Base-by-base conservation (phyloP, 352 stramenopile genomes). In the Thraustochytrium sp. region DNA sequence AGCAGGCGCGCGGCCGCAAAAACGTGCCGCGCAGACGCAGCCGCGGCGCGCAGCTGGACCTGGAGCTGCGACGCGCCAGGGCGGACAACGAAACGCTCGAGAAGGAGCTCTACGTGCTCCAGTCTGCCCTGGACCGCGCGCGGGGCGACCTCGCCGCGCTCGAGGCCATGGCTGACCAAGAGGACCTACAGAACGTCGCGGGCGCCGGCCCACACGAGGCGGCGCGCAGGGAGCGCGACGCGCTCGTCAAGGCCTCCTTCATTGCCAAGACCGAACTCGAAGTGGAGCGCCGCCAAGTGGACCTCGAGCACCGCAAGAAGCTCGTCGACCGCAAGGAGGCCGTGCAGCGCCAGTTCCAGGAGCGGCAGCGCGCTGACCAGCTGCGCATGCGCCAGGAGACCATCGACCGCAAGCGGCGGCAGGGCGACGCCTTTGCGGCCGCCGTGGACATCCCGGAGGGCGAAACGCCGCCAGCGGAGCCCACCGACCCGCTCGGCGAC, bases 361-460 rank as follows among this genome's bases (percentile, higher is more conserved):
- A 82, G 42, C 51, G 49, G 5, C 74, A 77, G 56, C 37, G 21
- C 8, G 11, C 78, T 31, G 74, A 82, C 74, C 74, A 82, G 54
- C 26, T 73, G 23, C 74, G 74, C 21, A 37, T 82, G 23, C 49
- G 74, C n/a, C 18, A 82, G 21, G 74, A 82, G 61, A 82, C 74
- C 21, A 82, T 82, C 31, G 56, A 42, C 23, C 18, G 38, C 23
- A 82, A 82, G 36, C 74, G 31, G n/a, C 31, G 49, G 23, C 49
- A 82, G 31, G 74, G 37, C 2, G 49, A 48, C 29, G 37, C 18
- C 11, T 82, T 82, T 73, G 42, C 74, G 21, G 53, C n/a, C n/a
- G n/a, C 65, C 3, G 74, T 82, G 3, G 74, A 82, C 55, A 64
- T 63, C 18, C 31, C 31, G 4, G 34, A 46, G 0, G 53, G 13